Evolutionary conservation across 208 protist genomes (phyloP).

Genomic region (Novymonas esmeraldas): DNA sequence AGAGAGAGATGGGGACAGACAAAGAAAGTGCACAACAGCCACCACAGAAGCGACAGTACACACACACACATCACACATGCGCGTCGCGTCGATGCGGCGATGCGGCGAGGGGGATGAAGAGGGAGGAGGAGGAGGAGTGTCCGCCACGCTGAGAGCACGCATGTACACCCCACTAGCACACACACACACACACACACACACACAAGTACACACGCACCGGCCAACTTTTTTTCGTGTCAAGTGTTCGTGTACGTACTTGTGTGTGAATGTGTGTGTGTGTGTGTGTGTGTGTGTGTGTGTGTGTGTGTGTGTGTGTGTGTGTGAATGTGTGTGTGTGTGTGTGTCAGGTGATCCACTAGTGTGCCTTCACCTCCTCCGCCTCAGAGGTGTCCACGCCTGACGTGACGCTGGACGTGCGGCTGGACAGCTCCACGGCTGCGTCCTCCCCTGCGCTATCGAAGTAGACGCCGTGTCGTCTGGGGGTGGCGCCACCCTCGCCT

Average conservation of each 20-base stretch:
- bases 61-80: no score
- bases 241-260: neutral
- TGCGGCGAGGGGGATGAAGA: neutral
- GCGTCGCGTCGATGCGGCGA: no score
- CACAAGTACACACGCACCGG: neutral
- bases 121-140: neutral
- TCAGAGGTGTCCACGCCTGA: neutral
- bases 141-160: neutral
- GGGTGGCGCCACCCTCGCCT: neutral
- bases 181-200: neutral
- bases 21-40: conserved; percentile 9
- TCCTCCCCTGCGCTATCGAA: neutral
- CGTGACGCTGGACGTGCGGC: neutral
- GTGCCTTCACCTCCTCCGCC: neutral
- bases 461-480: neutral
- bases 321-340: neutral
- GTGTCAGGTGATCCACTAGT: no score
- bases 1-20: neutral
- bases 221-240: neutral
- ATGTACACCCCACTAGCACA: neutral
- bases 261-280: neutral
- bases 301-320: neutral
- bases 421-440: neutral
- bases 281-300: neutral
- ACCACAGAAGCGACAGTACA: neutral